Evolutionary conservation across 2,329 filamentous ascomycete genomes (phyloP).

Genomic region (Kalmusia sp.): DNA sequence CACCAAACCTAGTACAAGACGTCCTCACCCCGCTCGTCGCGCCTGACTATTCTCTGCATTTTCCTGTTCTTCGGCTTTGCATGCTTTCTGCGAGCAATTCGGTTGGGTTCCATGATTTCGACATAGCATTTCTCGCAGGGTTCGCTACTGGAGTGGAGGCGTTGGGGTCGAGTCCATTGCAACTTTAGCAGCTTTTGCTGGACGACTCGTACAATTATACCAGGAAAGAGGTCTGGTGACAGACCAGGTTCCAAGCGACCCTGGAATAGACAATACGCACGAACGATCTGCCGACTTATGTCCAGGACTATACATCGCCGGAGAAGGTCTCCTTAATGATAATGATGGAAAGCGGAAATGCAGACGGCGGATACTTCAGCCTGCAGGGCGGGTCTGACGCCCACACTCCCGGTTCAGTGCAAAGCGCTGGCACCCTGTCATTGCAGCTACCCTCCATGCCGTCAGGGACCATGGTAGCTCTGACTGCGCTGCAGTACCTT

Average conservation of each 20-base stretch:
- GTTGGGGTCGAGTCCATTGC: constrained; percentile 5
- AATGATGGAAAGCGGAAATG: constrained; percentile 23
- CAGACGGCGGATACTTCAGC: constrained; percentile 39
- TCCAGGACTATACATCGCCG: no score
- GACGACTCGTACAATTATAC: neutral
- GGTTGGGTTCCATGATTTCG: constrained; percentile 3
- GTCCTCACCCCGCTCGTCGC: neutral
- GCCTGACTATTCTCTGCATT: neutral
- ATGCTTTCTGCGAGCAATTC: neutral
- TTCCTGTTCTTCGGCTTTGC: neutral
- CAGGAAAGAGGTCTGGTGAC: no score
- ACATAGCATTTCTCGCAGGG: neutral
- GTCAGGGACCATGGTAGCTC: constrained; percentile 36
- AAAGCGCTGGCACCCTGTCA: constrained; percentile 39
- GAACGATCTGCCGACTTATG: no score
- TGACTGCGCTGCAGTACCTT: constrained; percentile 72
- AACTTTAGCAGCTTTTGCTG: neutral
- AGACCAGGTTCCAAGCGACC: no score
- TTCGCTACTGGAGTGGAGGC: constrained; percentile 15
- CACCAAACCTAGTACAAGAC: constrained; percentile 1
- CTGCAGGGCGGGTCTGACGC: constrained; percentile 23
- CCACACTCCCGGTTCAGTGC: constrained; percentile 38
- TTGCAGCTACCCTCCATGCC: constrained; percentile 34
- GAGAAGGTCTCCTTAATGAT: constrained; percentile 15
- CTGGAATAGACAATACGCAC: no score